Percentiles rank a stretch among this genome's conserved stretches.
Conservation (phyloP, 106 monocot genomes). For the Vanilla planifolia region DNA sequence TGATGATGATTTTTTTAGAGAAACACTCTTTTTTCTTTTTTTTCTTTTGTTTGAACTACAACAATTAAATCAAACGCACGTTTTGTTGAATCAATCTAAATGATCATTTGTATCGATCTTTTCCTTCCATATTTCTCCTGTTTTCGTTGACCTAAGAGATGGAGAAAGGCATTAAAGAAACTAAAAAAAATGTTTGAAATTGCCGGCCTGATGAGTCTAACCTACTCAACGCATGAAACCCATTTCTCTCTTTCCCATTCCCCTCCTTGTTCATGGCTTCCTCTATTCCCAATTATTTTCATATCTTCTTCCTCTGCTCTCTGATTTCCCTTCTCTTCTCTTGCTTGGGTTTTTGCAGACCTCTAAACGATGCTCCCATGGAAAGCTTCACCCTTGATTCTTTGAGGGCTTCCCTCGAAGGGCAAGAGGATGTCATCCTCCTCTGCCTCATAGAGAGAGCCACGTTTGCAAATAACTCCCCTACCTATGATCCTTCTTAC, state of each 20-base stretch:
- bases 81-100: too few species aligned
- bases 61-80: too few species aligned
- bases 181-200: too few species aligned
- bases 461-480: constrained; percentile 30
- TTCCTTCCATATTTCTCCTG: too few species aligned
- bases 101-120: too few species aligned
- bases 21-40: too few species aligned
- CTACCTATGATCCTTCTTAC: constrained; percentile 24
- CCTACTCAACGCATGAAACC: too few species aligned
- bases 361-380: not conserved
- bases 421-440: constrained; percentile 72
- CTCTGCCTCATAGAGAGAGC: constrained; percentile 70
- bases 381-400: constrained; percentile 30
- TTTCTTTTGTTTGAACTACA: too few species aligned
- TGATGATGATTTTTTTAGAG: too few species aligned
- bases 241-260: not conserved
- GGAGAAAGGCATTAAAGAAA: too few species aligned
- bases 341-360: not conserved
- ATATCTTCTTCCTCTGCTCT: not conserved
- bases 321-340: not conserved
- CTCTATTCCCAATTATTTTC: not conserved
- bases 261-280: not conserved
- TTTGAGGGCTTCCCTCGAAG: constrained; percentile 40
- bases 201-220: too few species aligned
- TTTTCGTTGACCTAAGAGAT: too few species aligned